Percentiles rank a stretch among this genome's conserved stretches.
Evolutionary conservation across 805 yeast genomes (phyloP).

Genomic region (Saccharomycopsis capsularis): DNA sequence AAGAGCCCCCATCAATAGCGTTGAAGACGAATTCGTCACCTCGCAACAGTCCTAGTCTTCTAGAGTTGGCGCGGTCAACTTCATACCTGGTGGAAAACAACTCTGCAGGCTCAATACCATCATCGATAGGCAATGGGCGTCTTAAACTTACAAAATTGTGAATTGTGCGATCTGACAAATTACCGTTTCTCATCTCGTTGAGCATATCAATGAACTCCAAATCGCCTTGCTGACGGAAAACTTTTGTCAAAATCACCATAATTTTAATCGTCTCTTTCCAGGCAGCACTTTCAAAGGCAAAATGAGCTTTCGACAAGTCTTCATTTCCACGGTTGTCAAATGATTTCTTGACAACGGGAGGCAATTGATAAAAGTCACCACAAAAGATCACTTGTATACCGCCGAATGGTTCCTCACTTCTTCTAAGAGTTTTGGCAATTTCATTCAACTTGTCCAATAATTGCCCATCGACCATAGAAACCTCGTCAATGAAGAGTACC

Average conservation of each 20-base stretch:
- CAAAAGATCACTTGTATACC: conserved; percentile 71
- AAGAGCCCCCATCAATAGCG: conserved; percentile 38
- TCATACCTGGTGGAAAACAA: conserved; percentile 67
- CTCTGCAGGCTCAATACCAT: conserved; percentile 67
- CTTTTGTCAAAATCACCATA: conserved; percentile 54
- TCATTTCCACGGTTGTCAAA: conserved; percentile 29
- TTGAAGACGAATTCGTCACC: conserved; percentile 38
- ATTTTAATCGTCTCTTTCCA: conserved; percentile 55
- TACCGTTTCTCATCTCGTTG: conserved; percentile 65
- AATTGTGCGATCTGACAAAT: conserved; percentile 41
- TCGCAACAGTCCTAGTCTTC: conserved; percentile 39
- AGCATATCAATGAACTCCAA: conserved; percentile 62
- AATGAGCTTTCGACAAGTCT: conserved; percentile 29
- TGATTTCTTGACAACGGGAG: conserved; percentile 50
- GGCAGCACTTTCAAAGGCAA: conserved; percentile 58
- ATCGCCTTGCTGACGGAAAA: conserved; percentile 75
- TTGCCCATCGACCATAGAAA: conserved; percentile 72
- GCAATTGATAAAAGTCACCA: conserved; percentile 80
- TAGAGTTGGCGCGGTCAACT: conserved; percentile 58
- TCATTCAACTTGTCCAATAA: conserved; percentile 56
- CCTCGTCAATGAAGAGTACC: conserved; percentile 69
- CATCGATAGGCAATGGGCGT: conserved; percentile 44
- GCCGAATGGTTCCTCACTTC: conserved; percentile 55
- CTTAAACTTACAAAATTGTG: conserved; percentile 43
- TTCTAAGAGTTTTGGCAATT: conserved; percentile 48